Evolutionary conservation across 331 rosid genomes (phyloP).

Genomic region (Quercus phellos): DNA sequence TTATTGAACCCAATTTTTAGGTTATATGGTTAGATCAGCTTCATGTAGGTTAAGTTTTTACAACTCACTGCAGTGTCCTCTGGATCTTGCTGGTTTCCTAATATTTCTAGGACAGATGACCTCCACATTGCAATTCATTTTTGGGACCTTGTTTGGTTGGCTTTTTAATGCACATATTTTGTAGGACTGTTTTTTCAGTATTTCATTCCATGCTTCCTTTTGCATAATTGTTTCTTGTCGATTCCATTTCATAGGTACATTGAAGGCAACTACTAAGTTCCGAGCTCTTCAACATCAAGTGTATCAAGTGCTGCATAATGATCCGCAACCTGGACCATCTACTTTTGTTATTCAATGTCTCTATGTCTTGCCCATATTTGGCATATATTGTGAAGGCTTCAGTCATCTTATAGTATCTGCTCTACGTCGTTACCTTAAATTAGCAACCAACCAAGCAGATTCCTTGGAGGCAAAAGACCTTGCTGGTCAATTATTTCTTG

Average conservation of each 20-base stretch:
- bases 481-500: slow-evolving; percentile 63
- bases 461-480: slow-evolving; percentile 45
- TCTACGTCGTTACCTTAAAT: slow-evolving; percentile 63
- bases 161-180: neutral
- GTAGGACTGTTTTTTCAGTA: slow-evolving; percentile 6
- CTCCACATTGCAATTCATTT: slow-evolving; percentile 3
- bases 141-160: neutral
- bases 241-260: slow-evolving; percentile 59
- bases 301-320: slow-evolving; percentile 62
- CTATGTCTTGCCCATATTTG: slow-evolving; percentile 69
- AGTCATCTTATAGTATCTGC: slow-evolving; percentile 80
- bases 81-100: neutral
- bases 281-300: slow-evolving; percentile 84
- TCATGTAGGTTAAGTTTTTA: neutral
- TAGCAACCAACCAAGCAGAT: slow-evolving; percentile 33
- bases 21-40: neutral
- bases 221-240: slow-evolving; percentile 25
- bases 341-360: slow-evolving; percentile 73
- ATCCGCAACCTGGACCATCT: slow-evolving; percentile 84
- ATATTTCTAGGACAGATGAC: neutral
- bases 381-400: slow-evolving; percentile 61
- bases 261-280: slow-evolving; percentile 81
- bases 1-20: neutral
- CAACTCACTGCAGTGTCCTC: neutral
- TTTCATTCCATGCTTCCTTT: slow-evolving; percentile 18